Conservation (phyloP, 306 rosid genomes). For the Casuarina cunninghamiana region DNA sequence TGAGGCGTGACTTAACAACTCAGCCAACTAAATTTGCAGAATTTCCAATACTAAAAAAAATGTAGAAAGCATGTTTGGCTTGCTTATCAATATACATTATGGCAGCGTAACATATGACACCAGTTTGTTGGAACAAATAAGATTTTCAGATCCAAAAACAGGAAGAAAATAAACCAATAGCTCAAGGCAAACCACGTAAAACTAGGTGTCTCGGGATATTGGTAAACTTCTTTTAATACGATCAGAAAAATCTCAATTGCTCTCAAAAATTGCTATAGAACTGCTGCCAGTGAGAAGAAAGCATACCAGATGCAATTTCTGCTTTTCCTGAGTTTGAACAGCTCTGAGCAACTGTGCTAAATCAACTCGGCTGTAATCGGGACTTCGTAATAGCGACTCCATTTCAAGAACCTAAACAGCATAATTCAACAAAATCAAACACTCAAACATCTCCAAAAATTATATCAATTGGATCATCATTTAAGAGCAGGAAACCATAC, state of each 20-base stretch:
- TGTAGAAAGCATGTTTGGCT: not conserved
- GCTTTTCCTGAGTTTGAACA: constrained; percentile 84
- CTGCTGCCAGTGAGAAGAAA: constrained; percentile 1
- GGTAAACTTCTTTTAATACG: too few species aligned
- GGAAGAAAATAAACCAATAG: too few species aligned
- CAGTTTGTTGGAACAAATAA: too few species aligned
- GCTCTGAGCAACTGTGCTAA: constrained; percentile 81
- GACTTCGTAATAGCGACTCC: constrained; percentile 57
- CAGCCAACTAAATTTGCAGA: not conserved
- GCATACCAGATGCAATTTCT: constrained; percentile 75
- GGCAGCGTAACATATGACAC: too few species aligned
- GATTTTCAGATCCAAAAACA: too few species aligned
- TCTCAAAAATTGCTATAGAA: not conserved
- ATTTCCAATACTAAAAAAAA: not conserved
- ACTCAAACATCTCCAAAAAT: constrained; percentile 5
- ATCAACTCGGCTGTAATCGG: constrained; percentile 60
- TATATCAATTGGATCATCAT: too few species aligned
- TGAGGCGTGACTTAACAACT: not conserved
- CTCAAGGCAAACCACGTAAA: too few species aligned
- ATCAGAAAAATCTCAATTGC: not conserved
- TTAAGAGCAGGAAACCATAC: constrained; percentile 24
- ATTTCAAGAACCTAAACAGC: constrained; percentile 66
- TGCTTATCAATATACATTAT: not conserved
- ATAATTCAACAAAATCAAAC: constrained; percentile 34
- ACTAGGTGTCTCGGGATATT: too few species aligned